Conservation (phyloP, 164 flowering plant genomes). For the Brasenia schreberi region DNA sequence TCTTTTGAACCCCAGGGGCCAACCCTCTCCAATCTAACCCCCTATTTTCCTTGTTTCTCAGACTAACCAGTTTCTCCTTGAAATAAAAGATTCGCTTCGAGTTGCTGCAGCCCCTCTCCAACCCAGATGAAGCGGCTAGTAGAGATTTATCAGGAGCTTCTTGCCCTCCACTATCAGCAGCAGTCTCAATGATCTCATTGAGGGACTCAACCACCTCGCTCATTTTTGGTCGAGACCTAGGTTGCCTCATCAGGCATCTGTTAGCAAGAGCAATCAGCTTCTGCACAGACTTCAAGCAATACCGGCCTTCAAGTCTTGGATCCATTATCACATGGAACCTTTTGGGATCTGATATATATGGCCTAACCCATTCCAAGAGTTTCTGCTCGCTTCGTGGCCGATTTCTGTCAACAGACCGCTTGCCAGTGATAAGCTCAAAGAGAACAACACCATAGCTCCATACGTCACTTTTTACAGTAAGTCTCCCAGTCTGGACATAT, state of each 20-base stretch:
- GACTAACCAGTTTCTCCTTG: conserved; percentile 12
- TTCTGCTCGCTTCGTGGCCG: conserved; percentile 79
- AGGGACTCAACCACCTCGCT: conserved; percentile 70
- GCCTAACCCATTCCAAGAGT: conserved; percentile 87
- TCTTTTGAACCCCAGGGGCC: neutral
- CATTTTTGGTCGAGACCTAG: conserved; percentile 82
- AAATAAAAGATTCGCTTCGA: conserved; percentile 1
- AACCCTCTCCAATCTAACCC: neutral
- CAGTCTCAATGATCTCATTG: conserved; percentile 45
- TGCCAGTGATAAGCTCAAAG: conserved; percentile 84
- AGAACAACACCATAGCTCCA: conserved; percentile 98
- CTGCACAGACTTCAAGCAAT: conserved; percentile 55
- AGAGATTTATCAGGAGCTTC: conserved; percentile 14
- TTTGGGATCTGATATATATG: conserved; percentile 61
- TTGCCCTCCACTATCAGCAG: conserved; percentile 19
- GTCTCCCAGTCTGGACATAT: conserved; percentile 75
- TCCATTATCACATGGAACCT: conserved; percentile 70
- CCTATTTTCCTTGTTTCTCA: neutral
- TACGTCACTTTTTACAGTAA: conserved; percentile 86
- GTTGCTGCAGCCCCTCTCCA: neutral
- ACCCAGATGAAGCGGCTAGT: neutral
- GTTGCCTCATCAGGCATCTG: conserved; percentile 68
- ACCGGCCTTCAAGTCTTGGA: conserved; percentile 52
- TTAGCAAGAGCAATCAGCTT: conserved; percentile 63
- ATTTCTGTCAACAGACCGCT: conserved; percentile 75